phyloP scores from a whole-genome alignment of 129 eudicot genomes.

The Escallonia rubra region DNA sequence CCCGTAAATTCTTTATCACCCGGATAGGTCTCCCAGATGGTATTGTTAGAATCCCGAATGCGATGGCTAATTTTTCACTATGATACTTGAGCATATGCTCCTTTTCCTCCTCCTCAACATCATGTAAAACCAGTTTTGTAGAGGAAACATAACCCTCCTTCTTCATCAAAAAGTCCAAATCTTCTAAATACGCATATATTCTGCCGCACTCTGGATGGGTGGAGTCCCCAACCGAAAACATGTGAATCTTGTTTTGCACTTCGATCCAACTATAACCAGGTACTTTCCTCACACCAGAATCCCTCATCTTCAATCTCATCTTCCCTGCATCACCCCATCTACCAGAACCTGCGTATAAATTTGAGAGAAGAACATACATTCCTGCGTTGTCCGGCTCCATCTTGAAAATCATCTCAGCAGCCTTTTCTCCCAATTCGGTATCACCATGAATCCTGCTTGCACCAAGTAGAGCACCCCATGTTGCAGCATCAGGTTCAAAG shows the following conservation, averaged over 20 bases:
- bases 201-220: constrained; percentile 38
- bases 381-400: constrained; percentile 64
- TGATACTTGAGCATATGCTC: constrained; percentile 72
- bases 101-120: constrained; percentile 81
- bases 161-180: constrained; percentile 50
- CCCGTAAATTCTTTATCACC: constrained; percentile 65
- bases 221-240: constrained; percentile 59
- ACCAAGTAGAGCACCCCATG: constrained; percentile 82
- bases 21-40: constrained; percentile 64
- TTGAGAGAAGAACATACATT: constrained; percentile 73
- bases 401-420: constrained; percentile 57
- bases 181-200: constrained; percentile 60
- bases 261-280: constrained; percentile 89
- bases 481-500: constrained; percentile 61
- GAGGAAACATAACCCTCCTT: constrained; percentile 54
- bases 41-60: constrained; percentile 49
- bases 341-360: constrained; percentile 65
- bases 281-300: constrained; percentile 49
- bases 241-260: constrained; percentile 53
- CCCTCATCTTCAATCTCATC: constrained; percentile 64
- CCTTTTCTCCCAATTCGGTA: constrained; percentile 52
- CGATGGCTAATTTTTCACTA: constrained; percentile 69
- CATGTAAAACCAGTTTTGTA: constrained; percentile 63
- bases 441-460: constrained; percentile 69
- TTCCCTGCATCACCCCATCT: constrained; percentile 60